phyloP scores from a whole-genome alignment of 2,329 filamentous ascomycete genomes.

The Stagonosporopsis chrysanthemi region DNA sequence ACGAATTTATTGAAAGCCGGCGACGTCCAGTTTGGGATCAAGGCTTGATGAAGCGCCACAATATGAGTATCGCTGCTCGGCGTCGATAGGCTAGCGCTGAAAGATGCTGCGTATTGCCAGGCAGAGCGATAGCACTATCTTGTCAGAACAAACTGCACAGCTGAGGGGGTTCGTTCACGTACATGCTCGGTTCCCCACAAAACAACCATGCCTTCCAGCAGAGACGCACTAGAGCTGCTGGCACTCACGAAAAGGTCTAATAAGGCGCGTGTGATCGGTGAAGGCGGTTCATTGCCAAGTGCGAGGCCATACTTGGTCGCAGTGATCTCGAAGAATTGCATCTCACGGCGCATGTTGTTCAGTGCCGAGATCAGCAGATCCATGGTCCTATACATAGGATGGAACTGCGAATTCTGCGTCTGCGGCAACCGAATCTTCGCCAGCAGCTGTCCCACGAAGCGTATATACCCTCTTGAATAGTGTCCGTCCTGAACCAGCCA shows the following conservation, averaged over 20 bases:
- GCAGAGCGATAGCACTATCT: slow-evolving; percentile 55
- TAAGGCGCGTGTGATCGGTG: slow-evolving; percentile 61
- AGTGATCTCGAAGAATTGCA: slow-evolving; percentile 71
- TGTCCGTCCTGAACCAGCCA: slow-evolving; percentile 78
- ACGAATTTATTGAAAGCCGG: slow-evolving; percentile 59
- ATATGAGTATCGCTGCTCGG: slow-evolving; percentile 54
- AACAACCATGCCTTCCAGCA: slow-evolving; percentile 75
- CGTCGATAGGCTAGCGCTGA: slow-evolving; percentile 49
- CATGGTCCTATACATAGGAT: slow-evolving; percentile 64
- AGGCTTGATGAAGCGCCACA: slow-evolving; percentile 57
- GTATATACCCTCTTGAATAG: slow-evolving; percentile 74
- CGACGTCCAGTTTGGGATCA: slow-evolving; percentile 61
- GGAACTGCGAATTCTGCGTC: slow-evolving; percentile 52
- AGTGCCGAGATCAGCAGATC: slow-evolving; percentile 70
- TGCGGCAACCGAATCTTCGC: slow-evolving; percentile 66
- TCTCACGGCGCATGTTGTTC: slow-evolving; percentile 71
- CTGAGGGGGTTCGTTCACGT: slow-evolving; percentile 24
- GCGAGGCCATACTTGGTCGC: slow-evolving; percentile 66
- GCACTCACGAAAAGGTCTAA: slow-evolving; percentile 68
- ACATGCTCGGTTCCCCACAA: slow-evolving; percentile 78
- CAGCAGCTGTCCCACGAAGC: slow-evolving; percentile 71
- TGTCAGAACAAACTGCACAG: slow-evolving; percentile 14
- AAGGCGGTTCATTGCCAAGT: slow-evolving; percentile 55
- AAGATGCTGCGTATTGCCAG: slow-evolving; percentile 58
- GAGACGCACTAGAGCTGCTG: slow-evolving; percentile 57